Evolutionary conservation across 2,329 filamentous ascomycete species (phyloP), one percentile per base, ranked within the genome.

Genomic region (Fusarium circinatum): DNA sequence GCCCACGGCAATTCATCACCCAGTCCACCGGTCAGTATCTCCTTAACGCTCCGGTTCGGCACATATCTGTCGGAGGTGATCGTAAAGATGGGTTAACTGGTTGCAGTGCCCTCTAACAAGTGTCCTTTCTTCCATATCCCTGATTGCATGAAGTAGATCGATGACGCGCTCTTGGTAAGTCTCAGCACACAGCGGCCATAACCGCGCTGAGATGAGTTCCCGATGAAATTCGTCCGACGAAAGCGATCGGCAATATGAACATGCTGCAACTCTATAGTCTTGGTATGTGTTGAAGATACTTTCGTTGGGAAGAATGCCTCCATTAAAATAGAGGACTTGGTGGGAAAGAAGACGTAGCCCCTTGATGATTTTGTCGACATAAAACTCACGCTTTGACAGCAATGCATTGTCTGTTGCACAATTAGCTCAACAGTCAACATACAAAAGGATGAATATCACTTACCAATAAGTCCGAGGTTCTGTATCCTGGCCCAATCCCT

Each of bases 41-140:
- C 39, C 20, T 7, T 42, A 45, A 41, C 18, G 20, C 34, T 34
- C 20, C n/a, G 32, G 24, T 6, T 11, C 28, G 18, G 20, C 26
- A 22, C 30, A 49, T 22, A 59, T 28, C n/a, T 24, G 17, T 13
- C 13, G 30, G 26, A 57, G 20, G 32, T 51, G 36, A 20, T 39
- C 20, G 26, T 59, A 74, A 17, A 75, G 47, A 42, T 75, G 73
- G 6, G 47, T 34, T 15, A 69, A n/a, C 32, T 70, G 70, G 22
- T 62, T 75, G 48, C 70, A 75, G 12, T 52, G 12, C 13, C 28
- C n/a, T 24, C 26, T 20, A 22, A 57, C 15, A 13, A 51, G 38
- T 34, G 58, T 63, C 5, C 36, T 38, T n/a, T 39, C 30, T 30
- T 54, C 65, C 17, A 61, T 65, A 18, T 36, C 30, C 10, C 47